Base-by-base conservation (phyloP, 1,139 yeast genomes). In the Debaryomyces nepalensis region DNA sequence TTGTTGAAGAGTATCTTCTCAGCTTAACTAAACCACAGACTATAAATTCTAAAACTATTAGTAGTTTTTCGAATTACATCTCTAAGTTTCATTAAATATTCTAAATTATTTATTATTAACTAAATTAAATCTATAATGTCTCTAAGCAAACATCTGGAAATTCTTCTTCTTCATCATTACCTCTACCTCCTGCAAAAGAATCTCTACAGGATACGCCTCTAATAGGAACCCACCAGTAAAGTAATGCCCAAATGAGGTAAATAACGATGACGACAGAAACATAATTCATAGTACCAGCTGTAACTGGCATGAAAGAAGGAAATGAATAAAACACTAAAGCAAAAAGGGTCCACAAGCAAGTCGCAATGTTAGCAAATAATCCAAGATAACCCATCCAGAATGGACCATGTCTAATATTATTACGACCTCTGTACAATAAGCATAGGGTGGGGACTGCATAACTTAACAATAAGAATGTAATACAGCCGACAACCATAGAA, bases 241-340 rank as follows among this genome's bases (percentile, higher is more conserved):
- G 63, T 38, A 83, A 49, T 7, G 82, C 70, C 61, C 79, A 81
- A 3, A 77, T 46, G 11, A 78, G 61, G 57, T 79, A 81, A 19
- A 80, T 79, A 1, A 68, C 84, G 48, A 82, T 68, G 15, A 84
- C 86, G 5, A 75, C 88, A n/a, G 81, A 70, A 23, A 84, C 85
- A 57, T 84, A 85, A 65, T 85, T 85, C 87, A 85, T 83, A 52
- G 75, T 73, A 40, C 76, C 75, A 29, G 73, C 77, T 3, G 77
- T 71, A 2, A 77, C 89, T 1, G 91, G 91, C 74, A 80, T 74
- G 37, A 66, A 66, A 33, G 81, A 71, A 37, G 93, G 93, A 66
- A 85, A 82, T 26, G 85, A 78, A 64, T 81, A 82, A 60, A 84
- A 77, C 4, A 82, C 81, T 40, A 79, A 58, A 11, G 84, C 80